These are phyloP conservation scores for Oxytropis ochrocephala DNA, from an alignment of 306 rosid genomes.

Conservation along the genomic window DNA sequence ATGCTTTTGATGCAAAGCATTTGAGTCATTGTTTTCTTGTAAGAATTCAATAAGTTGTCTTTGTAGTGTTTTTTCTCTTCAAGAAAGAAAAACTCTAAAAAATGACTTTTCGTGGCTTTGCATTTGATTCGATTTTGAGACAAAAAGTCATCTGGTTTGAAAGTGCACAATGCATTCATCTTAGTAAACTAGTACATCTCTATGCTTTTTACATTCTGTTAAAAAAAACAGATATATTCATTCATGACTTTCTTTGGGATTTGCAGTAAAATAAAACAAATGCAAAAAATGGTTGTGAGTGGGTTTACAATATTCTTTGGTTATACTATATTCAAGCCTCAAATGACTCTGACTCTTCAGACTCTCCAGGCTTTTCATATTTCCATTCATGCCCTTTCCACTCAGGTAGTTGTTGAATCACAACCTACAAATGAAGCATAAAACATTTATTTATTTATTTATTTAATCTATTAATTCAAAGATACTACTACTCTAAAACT, in stretches of 20 bases:
- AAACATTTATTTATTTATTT: neutral
- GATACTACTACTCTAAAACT: neutral
- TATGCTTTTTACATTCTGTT: too few relatives aligned
- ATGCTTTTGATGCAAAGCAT: conserved; percentile 9
- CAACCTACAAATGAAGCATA: conserved; percentile 51
- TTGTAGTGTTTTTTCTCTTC: neutral
- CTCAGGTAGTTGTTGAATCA: conserved; percentile 80
- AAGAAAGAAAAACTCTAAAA: neutral
- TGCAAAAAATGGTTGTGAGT: neutral
- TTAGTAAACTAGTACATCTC: too few relatives aligned
- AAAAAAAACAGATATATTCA: too few relatives aligned
- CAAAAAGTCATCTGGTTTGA: too few relatives aligned
- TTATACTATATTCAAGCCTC: neutral
- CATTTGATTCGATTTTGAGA: too few relatives aligned
- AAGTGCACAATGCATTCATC: too few relatives aligned
- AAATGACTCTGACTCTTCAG: conserved; percentile 17
- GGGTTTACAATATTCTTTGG: neutral
- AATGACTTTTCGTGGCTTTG: neutral
- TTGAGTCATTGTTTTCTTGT: conserved; percentile 23
- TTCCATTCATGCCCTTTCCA: conserved; percentile 93
- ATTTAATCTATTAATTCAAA: neutral
- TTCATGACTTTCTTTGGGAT: conserved; percentile 2
- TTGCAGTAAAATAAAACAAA: neutral
- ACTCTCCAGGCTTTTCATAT: conserved; percentile 36
- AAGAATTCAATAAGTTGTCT: conserved; percentile 19